Evolutionary conservation across 2,329 filamentous ascomycete species (phyloP).

Genomic region (Pseudogymnoascus sp.): DNA sequence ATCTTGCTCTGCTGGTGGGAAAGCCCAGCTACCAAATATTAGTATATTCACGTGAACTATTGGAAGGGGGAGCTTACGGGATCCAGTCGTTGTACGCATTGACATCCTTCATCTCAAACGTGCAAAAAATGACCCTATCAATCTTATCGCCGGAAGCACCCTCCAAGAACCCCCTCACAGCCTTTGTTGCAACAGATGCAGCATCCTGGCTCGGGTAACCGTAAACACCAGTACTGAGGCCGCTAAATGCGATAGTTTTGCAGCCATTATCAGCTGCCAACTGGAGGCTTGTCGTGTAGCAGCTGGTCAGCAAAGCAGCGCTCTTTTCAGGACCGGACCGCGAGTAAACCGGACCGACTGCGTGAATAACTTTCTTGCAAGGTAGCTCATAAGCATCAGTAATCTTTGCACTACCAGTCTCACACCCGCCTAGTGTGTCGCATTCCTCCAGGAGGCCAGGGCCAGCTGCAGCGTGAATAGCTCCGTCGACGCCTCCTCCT

Average conservation of each 20-base stretch:
- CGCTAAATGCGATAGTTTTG: conserved; percentile 71
- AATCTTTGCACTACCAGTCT: conserved; percentile 74
- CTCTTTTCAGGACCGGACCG: conserved; percentile 32
- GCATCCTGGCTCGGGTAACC: conserved; percentile 73
- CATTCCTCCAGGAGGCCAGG: conserved; percentile 62
- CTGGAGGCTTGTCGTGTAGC: conserved; percentile 65
- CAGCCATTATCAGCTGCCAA: conserved; percentile 61
- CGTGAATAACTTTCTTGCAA: conserved; percentile 73
- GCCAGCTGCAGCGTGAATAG: conserved; percentile 81
- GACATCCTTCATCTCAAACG: conserved; percentile 71
- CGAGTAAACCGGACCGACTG: conserved; percentile 76
- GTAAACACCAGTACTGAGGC: conserved; percentile 82
- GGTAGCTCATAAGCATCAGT: conserved; percentile 71
- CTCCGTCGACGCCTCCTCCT: conserved; percentile 84
- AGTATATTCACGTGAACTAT: background rate
- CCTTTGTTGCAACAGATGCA: conserved; percentile 58
- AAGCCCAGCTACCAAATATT: conserved; percentile 33
- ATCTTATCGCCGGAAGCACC: conserved; percentile 42
- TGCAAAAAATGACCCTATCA: conserved; percentile 75
- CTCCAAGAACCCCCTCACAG: conserved; percentile 49
- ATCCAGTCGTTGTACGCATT: conserved; percentile 60
- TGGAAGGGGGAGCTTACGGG: conserved; percentile 53
- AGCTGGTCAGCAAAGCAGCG: conserved; percentile 43
- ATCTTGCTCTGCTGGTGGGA: conserved; percentile 38
- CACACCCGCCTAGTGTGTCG: conserved; percentile 59